A percentile compares a stretch with the other conserved stretches of the same genome.
These are phyloP conservation scores for Microdochium trichocladiopsis DNA, from an alignment of 2,329 filamentous ascomycete species.

Conservation along the genomic window DNA sequence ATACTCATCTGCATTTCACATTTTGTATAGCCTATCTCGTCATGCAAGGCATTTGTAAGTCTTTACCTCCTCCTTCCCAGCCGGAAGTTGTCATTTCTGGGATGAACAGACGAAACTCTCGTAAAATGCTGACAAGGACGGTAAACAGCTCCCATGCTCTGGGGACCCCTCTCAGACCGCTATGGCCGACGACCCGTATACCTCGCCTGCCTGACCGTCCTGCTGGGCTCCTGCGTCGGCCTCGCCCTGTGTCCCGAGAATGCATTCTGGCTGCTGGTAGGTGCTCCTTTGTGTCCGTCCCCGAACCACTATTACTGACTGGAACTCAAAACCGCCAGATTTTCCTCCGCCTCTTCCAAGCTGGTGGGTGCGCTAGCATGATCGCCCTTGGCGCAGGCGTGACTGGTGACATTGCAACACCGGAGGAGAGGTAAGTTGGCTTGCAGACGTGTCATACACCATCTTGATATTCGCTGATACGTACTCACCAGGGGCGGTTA, in stretches of 20 bases:
- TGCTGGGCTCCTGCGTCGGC: conserved; percentile 22
- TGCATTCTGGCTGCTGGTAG: conserved; percentile 21
- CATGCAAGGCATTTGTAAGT: conserved; percentile 17
- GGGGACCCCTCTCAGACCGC: conserved; percentile 24
- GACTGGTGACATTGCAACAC: conserved; percentile 22
- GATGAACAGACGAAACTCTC: too few relatives aligned
- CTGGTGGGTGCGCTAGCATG: conserved; percentile 24
- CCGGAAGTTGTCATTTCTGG: too few relatives aligned
- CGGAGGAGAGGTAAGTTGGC: conserved; percentile 13
- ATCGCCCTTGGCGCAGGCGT: conserved; percentile 24
- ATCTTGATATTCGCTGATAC: not conserved
- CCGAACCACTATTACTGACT: too few relatives aligned
- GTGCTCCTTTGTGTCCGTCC: too few relatives aligned
- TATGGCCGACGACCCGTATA: conserved; percentile 22
- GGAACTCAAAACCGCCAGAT: conserved; percentile 7
- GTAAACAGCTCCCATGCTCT: conserved; percentile 20
- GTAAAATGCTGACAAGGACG: too few relatives aligned
- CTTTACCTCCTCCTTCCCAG: not conserved
- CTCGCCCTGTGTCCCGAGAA: conserved; percentile 21
- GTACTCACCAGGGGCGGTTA: conserved; percentile 15
- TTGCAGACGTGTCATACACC: not conserved
- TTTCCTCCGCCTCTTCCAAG: conserved; percentile 20
- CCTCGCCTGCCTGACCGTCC: conserved; percentile 18
- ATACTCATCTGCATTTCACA: too few relatives aligned
- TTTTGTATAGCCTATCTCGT: conserved; percentile 15